These are phyloP conservation scores for Mycothermus thermophilus DNA, from an alignment of 495 filamentous ascomycete species.

Conservation along the genomic window DNA sequence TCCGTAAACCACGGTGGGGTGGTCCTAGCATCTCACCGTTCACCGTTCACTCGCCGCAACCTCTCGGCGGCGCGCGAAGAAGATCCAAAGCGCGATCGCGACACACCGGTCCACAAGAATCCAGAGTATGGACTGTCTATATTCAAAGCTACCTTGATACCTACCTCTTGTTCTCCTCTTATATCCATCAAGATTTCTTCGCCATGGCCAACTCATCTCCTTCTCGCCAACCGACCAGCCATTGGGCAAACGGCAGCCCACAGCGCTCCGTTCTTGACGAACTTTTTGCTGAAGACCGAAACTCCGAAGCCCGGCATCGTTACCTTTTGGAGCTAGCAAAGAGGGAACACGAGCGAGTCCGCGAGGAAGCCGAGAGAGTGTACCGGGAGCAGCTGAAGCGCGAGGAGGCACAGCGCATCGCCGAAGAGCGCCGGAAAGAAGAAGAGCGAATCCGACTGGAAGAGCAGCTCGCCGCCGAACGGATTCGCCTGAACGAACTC, in stretches of 20 bases:
- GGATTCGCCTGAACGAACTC: conserved; percentile 27
- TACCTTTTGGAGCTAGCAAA: conserved; percentile 49
- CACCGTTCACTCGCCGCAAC: no score
- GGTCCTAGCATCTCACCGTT: no score
- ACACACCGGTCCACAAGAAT: no score
- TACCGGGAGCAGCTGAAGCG: conserved; percentile 31
- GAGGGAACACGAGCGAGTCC: conserved; percentile 47
- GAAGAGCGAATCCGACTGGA: conserved; percentile 39
- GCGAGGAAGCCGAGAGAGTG: conserved; percentile 42
- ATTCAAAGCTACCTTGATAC: no score
- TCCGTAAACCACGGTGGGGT: no score
- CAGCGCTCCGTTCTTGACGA: conserved; percentile 22
- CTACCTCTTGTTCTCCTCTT: no score
- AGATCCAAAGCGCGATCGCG: no score
- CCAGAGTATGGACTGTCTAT: no score
- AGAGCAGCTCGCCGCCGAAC: conserved; percentile 27
- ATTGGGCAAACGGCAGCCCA: conserved; percentile 25
- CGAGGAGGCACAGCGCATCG: conserved; percentile 32
- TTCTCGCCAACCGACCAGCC: conserved; percentile 18
- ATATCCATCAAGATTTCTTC: no score
- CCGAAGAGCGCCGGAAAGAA: conserved; percentile 35
- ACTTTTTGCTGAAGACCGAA: conserved; percentile 25
- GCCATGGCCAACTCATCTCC: conserved; percentile 32
- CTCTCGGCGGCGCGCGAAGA: no score
- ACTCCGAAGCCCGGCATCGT: conserved; percentile 38